Evolutionary conservation across 352 stramenopile species (phyloP).

Genomic region (Plasmopara muralis): DNA sequence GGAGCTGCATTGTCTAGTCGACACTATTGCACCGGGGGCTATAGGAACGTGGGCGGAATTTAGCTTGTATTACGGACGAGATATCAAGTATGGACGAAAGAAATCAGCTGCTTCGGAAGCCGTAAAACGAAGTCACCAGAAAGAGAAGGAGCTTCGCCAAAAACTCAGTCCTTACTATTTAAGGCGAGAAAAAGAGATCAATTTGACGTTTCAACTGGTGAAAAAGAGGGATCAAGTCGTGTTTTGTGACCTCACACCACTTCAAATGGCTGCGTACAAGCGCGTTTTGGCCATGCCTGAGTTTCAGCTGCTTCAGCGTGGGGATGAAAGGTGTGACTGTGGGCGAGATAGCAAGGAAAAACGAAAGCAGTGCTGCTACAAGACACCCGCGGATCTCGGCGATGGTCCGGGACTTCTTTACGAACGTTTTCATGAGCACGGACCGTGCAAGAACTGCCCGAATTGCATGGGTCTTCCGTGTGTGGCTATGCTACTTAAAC

Average conservation of each 20-base stretch:
- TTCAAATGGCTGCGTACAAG: slow-evolving; percentile 64
- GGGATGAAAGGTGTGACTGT: slow-evolving; percentile 64
- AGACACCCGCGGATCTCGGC: slow-evolving; percentile 28
- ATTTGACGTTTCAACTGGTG: slow-evolving; percentile 59
- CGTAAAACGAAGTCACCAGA: slow-evolving; percentile 50
- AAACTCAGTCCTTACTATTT: slow-evolving; percentile 63
- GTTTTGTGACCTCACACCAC: slow-evolving; percentile 67
- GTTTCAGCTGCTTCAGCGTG: slow-evolving; percentile 55
- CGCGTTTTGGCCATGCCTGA: slow-evolving; percentile 65
- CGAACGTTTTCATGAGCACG: slow-evolving; percentile 51
- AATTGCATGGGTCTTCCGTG: slow-evolving; percentile 70
- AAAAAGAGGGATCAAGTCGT: slow-evolving; percentile 77
- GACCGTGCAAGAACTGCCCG: slow-evolving; percentile 50
- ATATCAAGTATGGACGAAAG: slow-evolving; percentile 81
- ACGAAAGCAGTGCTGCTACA: slow-evolving; percentile 62
- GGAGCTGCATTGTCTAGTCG: slow-evolving; percentile 69
- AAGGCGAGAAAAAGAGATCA: slow-evolving; percentile 65
- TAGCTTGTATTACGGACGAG: slow-evolving; percentile 66
- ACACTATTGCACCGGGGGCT: slow-evolving; percentile 62
- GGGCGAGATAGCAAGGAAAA: slow-evolving; percentile 46
- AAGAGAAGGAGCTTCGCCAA: slow-evolving; percentile 57
- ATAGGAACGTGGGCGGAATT: slow-evolving; percentile 65
- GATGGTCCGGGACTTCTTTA: slow-evolving; percentile 38
- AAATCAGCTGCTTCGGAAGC: slow-evolving; percentile 63
- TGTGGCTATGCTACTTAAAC: slow-evolving; percentile 66